Percentiles rank a stretch among this genome's conserved stretches.
Evolutionary conservation across 345 rosid genomes (phyloP).

Genomic region (Gossypium longicalyx): DNA sequence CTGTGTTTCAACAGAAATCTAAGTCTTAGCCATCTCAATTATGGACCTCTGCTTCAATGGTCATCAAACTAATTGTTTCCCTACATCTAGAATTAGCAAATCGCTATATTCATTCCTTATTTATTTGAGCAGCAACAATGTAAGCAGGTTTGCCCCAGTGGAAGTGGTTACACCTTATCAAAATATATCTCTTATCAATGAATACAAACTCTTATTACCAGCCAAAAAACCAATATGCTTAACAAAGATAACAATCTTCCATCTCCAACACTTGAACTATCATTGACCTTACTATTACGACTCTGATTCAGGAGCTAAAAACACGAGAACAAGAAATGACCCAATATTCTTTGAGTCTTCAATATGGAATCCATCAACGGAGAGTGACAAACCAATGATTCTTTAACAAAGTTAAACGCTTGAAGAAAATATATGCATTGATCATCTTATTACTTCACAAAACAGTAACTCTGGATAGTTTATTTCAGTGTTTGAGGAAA

Average conservation of each 20-base stretch:
- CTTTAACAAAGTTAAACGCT: neutral
- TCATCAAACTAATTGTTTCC: constrained; percentile 1
- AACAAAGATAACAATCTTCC: neutral
- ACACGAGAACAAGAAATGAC: neutral
- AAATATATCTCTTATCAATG: neutral
- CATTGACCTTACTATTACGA: neutral
- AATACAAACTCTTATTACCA: neutral
- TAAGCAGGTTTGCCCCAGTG: too few relatives aligned
- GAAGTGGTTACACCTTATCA: neutral
- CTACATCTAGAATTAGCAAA: too few relatives aligned
- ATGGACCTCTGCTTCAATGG: neutral
- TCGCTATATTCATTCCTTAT: neutral
- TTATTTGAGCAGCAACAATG: constrained; percentile 1
- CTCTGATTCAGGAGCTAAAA: neutral
- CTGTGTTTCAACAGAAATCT: neutral
- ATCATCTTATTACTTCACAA: neutral
- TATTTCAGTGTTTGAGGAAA: neutral
- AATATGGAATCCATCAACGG: neutral
- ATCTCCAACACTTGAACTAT: neutral
- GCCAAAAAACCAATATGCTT: neutral
- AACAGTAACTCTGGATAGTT: neutral
- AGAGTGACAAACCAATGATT: neutral
- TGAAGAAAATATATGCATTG: neutral
- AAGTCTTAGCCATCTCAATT: too few relatives aligned
- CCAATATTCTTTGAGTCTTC: neutral